Percentiles rank a stretch among this genome's conserved stretches.
phyloP scores from a whole-genome alignment of 2,329 filamentous ascomycete species.

The Penicillium sp. region DNA sequence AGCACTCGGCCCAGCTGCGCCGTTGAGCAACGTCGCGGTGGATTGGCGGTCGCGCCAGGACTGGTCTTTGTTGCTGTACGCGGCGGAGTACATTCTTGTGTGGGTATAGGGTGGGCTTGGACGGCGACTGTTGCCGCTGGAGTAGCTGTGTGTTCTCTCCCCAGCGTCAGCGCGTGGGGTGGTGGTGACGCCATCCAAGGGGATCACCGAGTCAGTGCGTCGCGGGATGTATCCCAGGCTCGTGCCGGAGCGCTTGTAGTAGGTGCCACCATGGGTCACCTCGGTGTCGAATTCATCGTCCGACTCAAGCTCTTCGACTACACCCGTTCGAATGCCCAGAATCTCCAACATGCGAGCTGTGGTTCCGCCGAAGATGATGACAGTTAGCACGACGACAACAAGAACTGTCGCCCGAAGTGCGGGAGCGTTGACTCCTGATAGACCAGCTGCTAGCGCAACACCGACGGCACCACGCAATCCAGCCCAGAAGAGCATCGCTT shows the following conservation, averaged over 20 bases:
- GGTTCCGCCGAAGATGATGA: constrained; percentile 98
- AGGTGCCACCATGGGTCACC: constrained; percentile 67
- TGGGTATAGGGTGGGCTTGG: constrained; percentile 52
- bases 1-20: constrained; percentile 25
- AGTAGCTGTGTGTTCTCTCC: constrained; percentile 49
- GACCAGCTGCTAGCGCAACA: constrained; percentile 85
- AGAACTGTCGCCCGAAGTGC: constrained; percentile 92
- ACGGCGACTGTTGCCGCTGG: constrained; percentile 57
- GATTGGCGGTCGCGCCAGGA: constrained; percentile 43
- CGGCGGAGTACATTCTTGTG: constrained; percentile 53
- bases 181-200: constrained; percentile 50
- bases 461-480: constrained; percentile 93
- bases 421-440: constrained; percentile 77
- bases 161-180: constrained; percentile 35
- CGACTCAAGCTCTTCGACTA: constrained; percentile 94
- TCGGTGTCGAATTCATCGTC: constrained; percentile 99
- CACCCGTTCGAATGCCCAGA: constrained; percentile 89
- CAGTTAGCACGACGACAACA: constrained; percentile 93
- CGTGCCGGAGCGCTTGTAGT: constrained; percentile 74
- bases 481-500: constrained; percentile 99
- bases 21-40: constrained; percentile 54
- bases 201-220: constrained; percentile 59
- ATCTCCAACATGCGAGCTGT: constrained; percentile 98
- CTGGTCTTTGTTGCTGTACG: constrained; percentile 49
- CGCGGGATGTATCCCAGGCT: constrained; percentile 77